Percentiles rank a stretch among this genome's conserved stretches.
Evolutionary conservation across 1,284 basidiomycete genomes (phyloP).

Genomic region (Trichosporon asahii): DNA sequence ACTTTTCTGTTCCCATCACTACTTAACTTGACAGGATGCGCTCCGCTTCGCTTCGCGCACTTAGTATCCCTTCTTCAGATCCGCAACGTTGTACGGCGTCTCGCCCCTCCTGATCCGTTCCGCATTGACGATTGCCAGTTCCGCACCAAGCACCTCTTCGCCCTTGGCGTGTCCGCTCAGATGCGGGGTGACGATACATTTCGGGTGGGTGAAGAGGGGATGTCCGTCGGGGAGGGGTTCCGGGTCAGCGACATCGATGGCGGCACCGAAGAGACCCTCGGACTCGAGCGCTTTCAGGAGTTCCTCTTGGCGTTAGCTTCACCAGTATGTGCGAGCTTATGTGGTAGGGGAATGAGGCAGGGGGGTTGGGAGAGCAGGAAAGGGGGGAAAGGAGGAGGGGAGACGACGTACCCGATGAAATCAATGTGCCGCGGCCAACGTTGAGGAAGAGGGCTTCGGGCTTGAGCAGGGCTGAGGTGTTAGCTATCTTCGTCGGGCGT

Average conservation of each 20-base stretch:
- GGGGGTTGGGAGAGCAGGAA: too few relatives aligned
- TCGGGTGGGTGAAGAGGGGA: constrained; percentile 40
- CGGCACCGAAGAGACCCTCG: constrained; percentile 35
- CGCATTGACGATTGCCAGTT: constrained; percentile 45
- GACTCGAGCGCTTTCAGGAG: constrained; percentile 34
- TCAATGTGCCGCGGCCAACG: constrained; percentile 44
- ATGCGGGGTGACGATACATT: constrained; percentile 42
- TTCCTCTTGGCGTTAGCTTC: constrained; percentile 30
- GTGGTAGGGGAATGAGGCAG: too few relatives aligned
- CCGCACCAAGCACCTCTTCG: constrained; percentile 39
- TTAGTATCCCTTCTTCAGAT: constrained; percentile 40
- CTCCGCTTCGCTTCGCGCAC: too few relatives aligned
- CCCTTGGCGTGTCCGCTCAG: constrained; percentile 39
- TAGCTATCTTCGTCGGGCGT: too few relatives aligned
- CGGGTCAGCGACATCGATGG: constrained; percentile 48
- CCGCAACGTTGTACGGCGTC: constrained; percentile 34
- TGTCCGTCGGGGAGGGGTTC: constrained; percentile 41
- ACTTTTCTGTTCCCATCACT: background rate
- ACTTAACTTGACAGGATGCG: too few relatives aligned
- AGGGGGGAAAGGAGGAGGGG: too few relatives aligned
- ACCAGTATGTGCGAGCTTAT: too few relatives aligned
- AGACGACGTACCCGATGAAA: constrained; percentile 28
- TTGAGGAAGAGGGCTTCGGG: constrained; percentile 44
- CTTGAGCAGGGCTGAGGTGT: constrained; percentile 28
- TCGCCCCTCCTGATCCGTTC: constrained; percentile 34